Evolutionary conservation across 2,329 filamentous ascomycete genomes (phyloP).

Genomic region (Hypoxylon sp.): DNA sequence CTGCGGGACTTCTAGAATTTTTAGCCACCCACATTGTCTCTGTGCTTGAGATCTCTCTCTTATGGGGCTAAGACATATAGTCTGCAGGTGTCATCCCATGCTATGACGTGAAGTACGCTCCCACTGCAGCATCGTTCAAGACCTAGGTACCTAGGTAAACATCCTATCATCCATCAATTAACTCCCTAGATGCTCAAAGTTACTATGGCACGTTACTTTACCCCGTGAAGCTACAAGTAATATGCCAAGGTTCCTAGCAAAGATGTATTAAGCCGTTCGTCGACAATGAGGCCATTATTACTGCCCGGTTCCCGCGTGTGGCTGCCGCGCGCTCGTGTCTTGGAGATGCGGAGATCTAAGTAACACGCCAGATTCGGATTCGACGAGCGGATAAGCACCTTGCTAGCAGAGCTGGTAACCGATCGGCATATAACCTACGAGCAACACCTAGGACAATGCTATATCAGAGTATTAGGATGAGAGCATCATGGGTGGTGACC

Average conservation of each 20-base stretch:
- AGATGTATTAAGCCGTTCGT: slow-evolving; percentile 19
- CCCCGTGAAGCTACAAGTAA: slow-evolving; percentile 27
- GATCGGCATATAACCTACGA: slow-evolving; percentile 9
- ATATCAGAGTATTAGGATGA: slow-evolving; percentile 1
- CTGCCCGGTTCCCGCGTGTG: slow-evolving; percentile 15
- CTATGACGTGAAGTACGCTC: slow-evolving; percentile 16
- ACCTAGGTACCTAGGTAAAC: too few relatives aligned
- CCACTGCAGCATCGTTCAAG: slow-evolving; percentile 12
- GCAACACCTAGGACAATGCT: not conserved
- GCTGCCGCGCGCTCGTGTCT: slow-evolving; percentile 19
- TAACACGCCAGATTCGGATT: slow-evolving; percentile 30
- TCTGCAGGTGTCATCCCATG: slow-evolving; percentile 7
- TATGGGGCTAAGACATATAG: slow-evolving; percentile 17
- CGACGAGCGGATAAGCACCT: slow-evolving; percentile 14
- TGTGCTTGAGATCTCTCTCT: slow-evolving; percentile 4
- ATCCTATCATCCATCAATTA: not conserved
- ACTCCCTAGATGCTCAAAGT: not conserved
- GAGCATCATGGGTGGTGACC: not conserved
- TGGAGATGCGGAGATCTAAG: slow-evolving; percentile 17
- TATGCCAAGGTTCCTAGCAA: not conserved
- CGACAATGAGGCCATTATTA: slow-evolving; percentile 8
- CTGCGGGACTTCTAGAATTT: slow-evolving; percentile 25
- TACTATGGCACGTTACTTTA: slow-evolving; percentile 13
- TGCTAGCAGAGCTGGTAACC: slow-evolving; percentile 2
- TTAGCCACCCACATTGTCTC: slow-evolving; percentile 1